phyloP scores from a whole-genome alignment of 257 asterid species.

The Osmanthus fragrans region DNA sequence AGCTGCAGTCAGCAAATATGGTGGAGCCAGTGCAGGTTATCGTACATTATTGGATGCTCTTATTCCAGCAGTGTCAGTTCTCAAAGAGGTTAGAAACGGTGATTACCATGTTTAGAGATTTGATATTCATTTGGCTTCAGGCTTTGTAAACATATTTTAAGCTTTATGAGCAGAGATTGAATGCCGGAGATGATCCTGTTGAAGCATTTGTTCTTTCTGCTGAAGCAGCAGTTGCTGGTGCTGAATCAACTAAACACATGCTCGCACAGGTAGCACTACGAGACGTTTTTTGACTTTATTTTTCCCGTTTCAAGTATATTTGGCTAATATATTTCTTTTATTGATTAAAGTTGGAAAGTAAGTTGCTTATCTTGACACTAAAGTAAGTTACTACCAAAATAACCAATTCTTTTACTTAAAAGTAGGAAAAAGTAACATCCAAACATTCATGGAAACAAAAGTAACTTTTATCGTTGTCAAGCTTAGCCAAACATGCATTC shows the following conservation, averaged over 20 bases:
- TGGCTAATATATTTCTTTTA: neutral
- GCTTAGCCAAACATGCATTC: neutral
- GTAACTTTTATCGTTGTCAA: neutral
- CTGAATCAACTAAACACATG: constrained; percentile 86
- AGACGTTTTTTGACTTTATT: neutral
- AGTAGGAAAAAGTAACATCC: neutral
- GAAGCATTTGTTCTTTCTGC: constrained; percentile 75
- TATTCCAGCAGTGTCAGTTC: constrained; percentile 75
- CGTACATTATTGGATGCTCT: constrained; percentile 93
- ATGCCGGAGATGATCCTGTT: constrained; percentile 75
- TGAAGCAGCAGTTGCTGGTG: constrained; percentile 86
- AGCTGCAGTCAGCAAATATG: constrained; percentile 87
- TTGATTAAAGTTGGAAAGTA: neutral
- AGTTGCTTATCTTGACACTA: neutral
- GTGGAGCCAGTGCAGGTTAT: constrained; percentile 93
- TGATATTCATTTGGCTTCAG: constrained; percentile 5
- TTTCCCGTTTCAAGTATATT: neutral
- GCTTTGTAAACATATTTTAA: constrained; percentile 2
- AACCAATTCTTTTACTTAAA: too few relatives aligned
- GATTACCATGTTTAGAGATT: constrained; percentile 1
- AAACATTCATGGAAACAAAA: neutral
- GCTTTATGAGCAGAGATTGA: constrained; percentile 61
- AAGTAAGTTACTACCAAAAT: too few relatives aligned
- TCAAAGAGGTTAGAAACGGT: constrained; percentile 65
- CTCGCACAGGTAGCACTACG: constrained; percentile 68